phyloP scores from a whole-genome alignment of 176 grass and related monocot species.

The Elymus sibiricus region DNA sequence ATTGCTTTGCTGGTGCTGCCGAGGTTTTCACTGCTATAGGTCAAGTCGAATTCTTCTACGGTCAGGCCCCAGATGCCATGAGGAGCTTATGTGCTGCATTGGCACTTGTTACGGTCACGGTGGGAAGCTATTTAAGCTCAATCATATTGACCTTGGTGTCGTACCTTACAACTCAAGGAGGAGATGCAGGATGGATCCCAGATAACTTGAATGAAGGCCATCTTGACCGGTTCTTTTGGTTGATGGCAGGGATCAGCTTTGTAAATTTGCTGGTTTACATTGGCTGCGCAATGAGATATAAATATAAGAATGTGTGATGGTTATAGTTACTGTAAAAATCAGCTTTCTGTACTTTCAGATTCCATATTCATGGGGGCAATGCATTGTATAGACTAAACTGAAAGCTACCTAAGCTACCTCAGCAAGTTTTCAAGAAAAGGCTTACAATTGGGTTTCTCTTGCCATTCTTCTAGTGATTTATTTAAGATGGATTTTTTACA shows the following conservation, averaged over 20 bases:
- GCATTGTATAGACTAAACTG: background rate
- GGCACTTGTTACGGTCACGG: constrained; percentile 54
- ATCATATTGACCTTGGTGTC: constrained; percentile 62
- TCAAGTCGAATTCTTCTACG: constrained; percentile 79
- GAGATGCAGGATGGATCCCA: constrained; percentile 74
- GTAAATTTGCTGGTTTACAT: constrained; percentile 64
- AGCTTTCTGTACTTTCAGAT: background rate
- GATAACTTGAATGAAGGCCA: constrained; percentile 88
- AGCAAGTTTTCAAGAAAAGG: background rate
- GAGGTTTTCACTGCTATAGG: constrained; percentile 81
- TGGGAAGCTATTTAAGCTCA: constrained; percentile 78
- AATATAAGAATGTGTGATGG: constrained; percentile 64
- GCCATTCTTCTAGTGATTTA: background rate
- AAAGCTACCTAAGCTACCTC: background rate
- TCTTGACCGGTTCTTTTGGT: constrained; percentile 90
- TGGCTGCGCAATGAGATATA: constrained; percentile 61
- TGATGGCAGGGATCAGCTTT: constrained; percentile 66
- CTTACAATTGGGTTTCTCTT: background rate
- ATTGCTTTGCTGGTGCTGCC: constrained; percentile 64
- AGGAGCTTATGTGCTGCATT: constrained; percentile 75
- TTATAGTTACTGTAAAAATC: constrained; percentile 1
- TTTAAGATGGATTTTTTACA: background rate
- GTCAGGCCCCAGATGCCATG: constrained; percentile 79
- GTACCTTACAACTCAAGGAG: constrained; percentile 57
- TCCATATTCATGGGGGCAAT: constrained; percentile 1